These are phyloP conservation scores for Heritiera littoralis DNA, from an alignment of 345 rosid genomes.

Conservation along the genomic window DNA sequence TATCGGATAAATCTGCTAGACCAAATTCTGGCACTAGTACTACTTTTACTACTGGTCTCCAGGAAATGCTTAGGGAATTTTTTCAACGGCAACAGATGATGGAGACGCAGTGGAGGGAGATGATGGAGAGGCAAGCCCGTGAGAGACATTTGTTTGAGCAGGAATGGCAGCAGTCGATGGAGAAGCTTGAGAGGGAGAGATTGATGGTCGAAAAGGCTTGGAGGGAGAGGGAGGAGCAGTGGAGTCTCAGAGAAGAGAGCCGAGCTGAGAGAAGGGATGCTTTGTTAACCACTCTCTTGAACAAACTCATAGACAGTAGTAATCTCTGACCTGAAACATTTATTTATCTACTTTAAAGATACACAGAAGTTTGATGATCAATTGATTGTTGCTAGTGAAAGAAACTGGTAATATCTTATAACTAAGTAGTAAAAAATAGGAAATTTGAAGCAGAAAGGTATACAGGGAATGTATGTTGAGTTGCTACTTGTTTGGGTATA, in stretches of 20 bases:
- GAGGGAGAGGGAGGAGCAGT: conserved; percentile 61
- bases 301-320: conserved; percentile 41
- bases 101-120: conserved; percentile 55
- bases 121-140: conserved; percentile 47
- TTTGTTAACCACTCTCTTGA: conserved; percentile 46
- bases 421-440: neutral
- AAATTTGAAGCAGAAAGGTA: neutral
- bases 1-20: conserved; percentile 27
- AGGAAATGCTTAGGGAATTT: conserved; percentile 49
- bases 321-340: conserved; percentile 20
- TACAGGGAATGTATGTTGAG: neutral
- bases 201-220: conserved; percentile 47
- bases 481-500: neutral
- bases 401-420: neutral
- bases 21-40: conserved; percentile 12
- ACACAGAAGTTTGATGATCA: neutral
- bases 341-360: neutral
- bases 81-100: conserved; percentile 49
- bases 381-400: conserved; percentile 20
- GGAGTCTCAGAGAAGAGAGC: conserved; percentile 50
- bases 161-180: conserved; percentile 57
- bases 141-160: conserved; percentile 49
- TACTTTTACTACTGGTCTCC: conserved; percentile 2
- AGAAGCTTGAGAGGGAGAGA: conserved; percentile 58
- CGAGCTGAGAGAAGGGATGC: conserved; percentile 61